These are phyloP conservation scores for Amylocystis lapponica DNA, from an alignment of 768 basidiomycete genomes.

Conservation along the genomic window DNA sequence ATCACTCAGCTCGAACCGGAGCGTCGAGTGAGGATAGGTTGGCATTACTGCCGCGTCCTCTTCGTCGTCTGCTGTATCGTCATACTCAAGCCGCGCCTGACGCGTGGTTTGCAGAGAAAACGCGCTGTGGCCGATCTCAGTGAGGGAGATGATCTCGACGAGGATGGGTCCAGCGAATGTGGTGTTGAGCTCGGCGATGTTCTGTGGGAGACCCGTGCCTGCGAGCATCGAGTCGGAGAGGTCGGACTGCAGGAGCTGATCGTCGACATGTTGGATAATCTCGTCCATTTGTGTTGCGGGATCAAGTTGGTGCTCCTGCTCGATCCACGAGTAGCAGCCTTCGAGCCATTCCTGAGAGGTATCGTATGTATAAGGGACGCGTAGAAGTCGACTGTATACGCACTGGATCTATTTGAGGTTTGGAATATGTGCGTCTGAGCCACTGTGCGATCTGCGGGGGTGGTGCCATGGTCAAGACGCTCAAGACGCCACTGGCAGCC, in stretches of 20 bases:
- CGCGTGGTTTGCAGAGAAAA: slow-evolving; percentile 70
- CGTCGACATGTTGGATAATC: slow-evolving; percentile 51
- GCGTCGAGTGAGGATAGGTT: slow-evolving; percentile 75
- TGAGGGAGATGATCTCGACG: slow-evolving; percentile 73
- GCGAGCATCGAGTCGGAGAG: slow-evolving; percentile 65
- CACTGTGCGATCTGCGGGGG: slow-evolving; percentile 39
- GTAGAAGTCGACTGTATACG: no score
- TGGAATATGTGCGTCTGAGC: slow-evolving; percentile 50
- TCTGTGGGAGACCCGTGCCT: slow-evolving; percentile 60
- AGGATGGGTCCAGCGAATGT: slow-evolving; percentile 48
- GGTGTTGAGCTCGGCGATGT: slow-evolving; percentile 31
- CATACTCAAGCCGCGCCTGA: slow-evolving; percentile 55
- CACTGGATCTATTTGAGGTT: slow-evolving; percentile 60
- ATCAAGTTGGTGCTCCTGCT: slow-evolving; percentile 39
- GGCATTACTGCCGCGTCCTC: slow-evolving; percentile 66
- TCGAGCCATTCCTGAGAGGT: slow-evolving; percentile 65
- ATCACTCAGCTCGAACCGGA: slow-evolving; percentile 72
- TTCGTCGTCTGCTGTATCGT: slow-evolving; percentile 42
- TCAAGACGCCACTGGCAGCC: not conserved
- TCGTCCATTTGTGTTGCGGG: slow-evolving; percentile 41
- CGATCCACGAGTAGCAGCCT: slow-evolving; percentile 64
- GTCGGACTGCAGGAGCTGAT: slow-evolving; percentile 68
- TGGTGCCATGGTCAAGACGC: slow-evolving; percentile 18
- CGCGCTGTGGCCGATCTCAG: slow-evolving; percentile 81
- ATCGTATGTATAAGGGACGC: not conserved